phyloP scores from a whole-genome alignment of 108 stramenopile genomes.

The Poteriospumella lacustris region DNA sequence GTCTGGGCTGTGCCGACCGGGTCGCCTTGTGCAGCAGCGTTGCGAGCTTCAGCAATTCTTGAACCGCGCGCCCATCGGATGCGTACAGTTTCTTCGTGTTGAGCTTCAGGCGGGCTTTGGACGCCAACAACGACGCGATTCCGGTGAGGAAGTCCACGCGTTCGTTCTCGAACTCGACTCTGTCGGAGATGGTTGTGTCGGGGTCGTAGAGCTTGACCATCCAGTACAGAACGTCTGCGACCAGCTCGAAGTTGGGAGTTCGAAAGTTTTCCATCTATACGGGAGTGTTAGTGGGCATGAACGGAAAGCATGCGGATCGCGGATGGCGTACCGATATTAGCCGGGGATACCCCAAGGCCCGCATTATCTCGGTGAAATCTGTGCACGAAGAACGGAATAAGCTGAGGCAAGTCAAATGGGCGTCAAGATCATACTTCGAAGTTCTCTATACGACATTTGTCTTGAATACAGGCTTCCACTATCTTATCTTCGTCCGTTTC shows the following conservation, averaged over 20 bases:
- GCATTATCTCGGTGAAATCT: slow-evolving; percentile 69
- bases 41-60: slow-evolving; percentile 66
- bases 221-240: slow-evolving; percentile 68
- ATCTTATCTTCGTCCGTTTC: too few relatives aligned
- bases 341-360: slow-evolving; percentile 65
- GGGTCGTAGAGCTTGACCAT: slow-evolving; percentile 71
- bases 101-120: slow-evolving; percentile 54
- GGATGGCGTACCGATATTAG: slow-evolving; percentile 49
- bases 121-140: slow-evolving; percentile 38
- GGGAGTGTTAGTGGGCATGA: not conserved
- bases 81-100: slow-evolving; percentile 68
- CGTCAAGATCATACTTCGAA: slow-evolving; percentile 37
- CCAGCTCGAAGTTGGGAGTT: slow-evolving; percentile 67
- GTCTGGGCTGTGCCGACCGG: too few relatives aligned
- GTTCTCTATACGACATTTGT: slow-evolving; percentile 51
- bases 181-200: slow-evolving; percentile 51
- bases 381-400: not conserved
- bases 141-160: slow-evolving; percentile 66
- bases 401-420: not conserved
- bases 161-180: slow-evolving; percentile 66
- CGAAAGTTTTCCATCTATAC: slow-evolving; percentile 60
- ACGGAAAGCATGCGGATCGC: not conserved
- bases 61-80: slow-evolving; percentile 68
- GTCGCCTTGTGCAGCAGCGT: slow-evolving; percentile 56
- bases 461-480: too few relatives aligned